Percentiles rank a stretch among this genome's conserved stretches.
Evolutionary conservation across 768 basidiomycete species (phyloP).

Genomic region (Cytidiella melzeri): DNA sequence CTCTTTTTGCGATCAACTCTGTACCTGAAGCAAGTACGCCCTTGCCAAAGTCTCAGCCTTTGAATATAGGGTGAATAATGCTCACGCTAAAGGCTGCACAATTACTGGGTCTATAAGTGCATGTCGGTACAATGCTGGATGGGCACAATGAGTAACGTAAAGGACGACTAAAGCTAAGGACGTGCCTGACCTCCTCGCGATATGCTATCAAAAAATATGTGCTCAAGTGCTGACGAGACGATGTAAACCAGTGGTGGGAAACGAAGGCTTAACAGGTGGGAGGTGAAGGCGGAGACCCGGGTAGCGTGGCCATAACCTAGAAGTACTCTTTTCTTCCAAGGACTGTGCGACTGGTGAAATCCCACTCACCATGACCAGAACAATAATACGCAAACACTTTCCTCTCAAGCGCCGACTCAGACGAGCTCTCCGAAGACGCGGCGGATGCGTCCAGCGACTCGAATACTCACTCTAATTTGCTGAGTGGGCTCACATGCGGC

Average conservation of each 20-base stretch:
- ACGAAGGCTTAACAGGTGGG: constrained; percentile 46
- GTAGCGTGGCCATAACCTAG: constrained; percentile 85
- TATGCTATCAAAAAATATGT: constrained; percentile 63
- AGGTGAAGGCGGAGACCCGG: constrained; percentile 68
- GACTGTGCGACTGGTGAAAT: not conserved
- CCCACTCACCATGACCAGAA: constrained; percentile 60
- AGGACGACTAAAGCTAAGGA: not conserved
- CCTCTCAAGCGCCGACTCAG: no score
- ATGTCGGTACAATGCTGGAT: constrained; percentile 52
- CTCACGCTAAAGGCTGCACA: constrained; percentile 74
- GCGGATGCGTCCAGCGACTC: no score
- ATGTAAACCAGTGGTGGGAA: constrained; percentile 49
- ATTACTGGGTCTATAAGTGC: constrained; percentile 77
- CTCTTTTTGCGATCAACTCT: constrained; percentile 70
- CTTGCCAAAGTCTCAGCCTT: no score
- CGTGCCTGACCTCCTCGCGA: constrained; percentile 39
- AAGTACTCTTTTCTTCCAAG: not conserved
- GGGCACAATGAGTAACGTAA: not conserved
- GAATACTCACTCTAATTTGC: no score
- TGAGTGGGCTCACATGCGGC: no score
- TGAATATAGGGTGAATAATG: no score
- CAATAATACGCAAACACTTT: constrained; percentile 75
- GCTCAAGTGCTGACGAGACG: constrained; percentile 67
- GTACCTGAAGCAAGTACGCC: constrained; percentile 46
- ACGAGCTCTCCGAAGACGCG: no score